These are phyloP conservation scores for Leptographium wingfieldii DNA, from an alignment of 2,329 filamentous ascomycete species.

Conservation along the genomic window DNA sequence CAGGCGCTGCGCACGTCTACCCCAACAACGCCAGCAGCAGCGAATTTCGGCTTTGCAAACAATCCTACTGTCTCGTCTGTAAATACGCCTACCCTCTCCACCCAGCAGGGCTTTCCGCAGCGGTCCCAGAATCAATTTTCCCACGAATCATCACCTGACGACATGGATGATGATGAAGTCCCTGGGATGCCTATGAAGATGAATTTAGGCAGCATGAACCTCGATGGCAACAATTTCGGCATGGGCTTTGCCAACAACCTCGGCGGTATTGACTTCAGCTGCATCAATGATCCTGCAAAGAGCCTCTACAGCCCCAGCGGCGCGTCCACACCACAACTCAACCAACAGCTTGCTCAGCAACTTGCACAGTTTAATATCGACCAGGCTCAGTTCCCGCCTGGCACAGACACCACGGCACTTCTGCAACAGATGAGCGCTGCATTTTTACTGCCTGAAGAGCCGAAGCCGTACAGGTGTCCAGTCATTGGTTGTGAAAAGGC, in stretches of 20 bases:
- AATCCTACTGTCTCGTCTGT: slow-evolving; percentile 96
- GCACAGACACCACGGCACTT: slow-evolving; percentile 55
- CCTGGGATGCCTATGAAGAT: slow-evolving; percentile 46
- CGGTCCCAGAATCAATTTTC: slow-evolving; percentile 40
- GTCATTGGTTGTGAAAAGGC: slow-evolving; percentile 98
- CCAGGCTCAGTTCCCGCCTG: slow-evolving; percentile 60
- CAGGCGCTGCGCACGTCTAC: slow-evolving; percentile 76
- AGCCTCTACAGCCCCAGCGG: slow-evolving; percentile 79
- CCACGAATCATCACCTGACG: slow-evolving; percentile 39
- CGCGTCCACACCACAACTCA: slow-evolving; percentile 42
- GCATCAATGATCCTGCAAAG: slow-evolving; percentile 89
- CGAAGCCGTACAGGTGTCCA: slow-evolving; percentile 94
- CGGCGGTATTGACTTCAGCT: slow-evolving; percentile 36
- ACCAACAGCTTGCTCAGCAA: slow-evolving; percentile 53
- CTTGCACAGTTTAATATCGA: slow-evolving; percentile 63
- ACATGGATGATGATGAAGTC: slow-evolving; percentile 63
- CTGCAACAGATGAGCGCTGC: slow-evolving; percentile 40
- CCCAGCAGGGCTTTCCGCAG: slow-evolving; percentile 51
- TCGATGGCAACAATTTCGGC: slow-evolving; percentile 38
- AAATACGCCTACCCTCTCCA: slow-evolving; percentile 83
- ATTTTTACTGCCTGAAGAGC: slow-evolving; percentile 70
- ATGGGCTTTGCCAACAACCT: slow-evolving; percentile 37
- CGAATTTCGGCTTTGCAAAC: slow-evolving; percentile 69
- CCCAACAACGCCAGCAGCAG: slow-evolving; percentile 69
- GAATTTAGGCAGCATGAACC: slow-evolving; percentile 47